A percentile compares a stretch with the other conserved stretches of the same genome.
Evolutionary conservation across 1,139 yeast species (phyloP).

Genomic region (Lodderomyces oxycetoniae): DNA sequence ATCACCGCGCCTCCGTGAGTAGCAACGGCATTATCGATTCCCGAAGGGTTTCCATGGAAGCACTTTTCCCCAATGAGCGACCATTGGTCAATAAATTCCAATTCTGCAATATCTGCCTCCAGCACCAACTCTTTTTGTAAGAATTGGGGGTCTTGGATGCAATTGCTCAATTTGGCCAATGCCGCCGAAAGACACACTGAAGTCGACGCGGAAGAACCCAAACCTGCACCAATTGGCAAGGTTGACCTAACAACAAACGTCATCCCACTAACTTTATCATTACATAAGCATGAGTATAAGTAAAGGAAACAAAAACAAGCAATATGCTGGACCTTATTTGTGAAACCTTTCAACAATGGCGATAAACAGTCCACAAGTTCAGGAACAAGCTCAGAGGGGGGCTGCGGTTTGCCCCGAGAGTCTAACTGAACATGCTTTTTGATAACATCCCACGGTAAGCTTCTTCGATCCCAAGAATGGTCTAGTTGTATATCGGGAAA

Average conservation of each 20-base stretch:
- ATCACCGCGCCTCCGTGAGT: constrained; percentile 94
- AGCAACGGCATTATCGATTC: constrained; percentile 95
- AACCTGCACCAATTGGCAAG: constrained; percentile 93
- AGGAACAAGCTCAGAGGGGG: constrained; percentile 56
- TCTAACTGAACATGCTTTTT: constrained; percentile 17
- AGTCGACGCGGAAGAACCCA: constrained; percentile 91
- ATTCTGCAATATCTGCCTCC: constrained; percentile 37
- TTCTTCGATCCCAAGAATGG: constrained; percentile 55
- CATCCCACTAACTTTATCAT: constrained; percentile 42
- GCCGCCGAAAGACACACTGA: constrained; percentile 84
- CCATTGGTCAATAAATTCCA: constrained; percentile 74
- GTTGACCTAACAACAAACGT: constrained; percentile 72
- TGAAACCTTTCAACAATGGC: constrained; percentile 40
- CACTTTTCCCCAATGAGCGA: constrained; percentile 92
- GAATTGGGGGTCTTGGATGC: constrained; percentile 31
- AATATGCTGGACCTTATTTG: constrained; percentile 60
- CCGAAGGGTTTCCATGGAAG: constrained; percentile 95
- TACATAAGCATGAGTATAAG: constrained; percentile 59
- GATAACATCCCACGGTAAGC: constrained; percentile 58
- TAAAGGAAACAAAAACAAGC: constrained; percentile 86
- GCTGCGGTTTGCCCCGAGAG: constrained; percentile 31
- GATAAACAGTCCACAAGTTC: constrained; percentile 50
- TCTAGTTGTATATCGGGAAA: constrained; percentile 78
- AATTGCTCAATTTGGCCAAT: constrained; percentile 58
- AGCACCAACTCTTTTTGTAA: constrained; percentile 12